Percentiles rank a stretch among this genome's conserved stretches.
Evolutionary conservation across 2,329 filamentous ascomycete genomes (phyloP).

Genomic region (Lecanosticta acicola): DNA sequence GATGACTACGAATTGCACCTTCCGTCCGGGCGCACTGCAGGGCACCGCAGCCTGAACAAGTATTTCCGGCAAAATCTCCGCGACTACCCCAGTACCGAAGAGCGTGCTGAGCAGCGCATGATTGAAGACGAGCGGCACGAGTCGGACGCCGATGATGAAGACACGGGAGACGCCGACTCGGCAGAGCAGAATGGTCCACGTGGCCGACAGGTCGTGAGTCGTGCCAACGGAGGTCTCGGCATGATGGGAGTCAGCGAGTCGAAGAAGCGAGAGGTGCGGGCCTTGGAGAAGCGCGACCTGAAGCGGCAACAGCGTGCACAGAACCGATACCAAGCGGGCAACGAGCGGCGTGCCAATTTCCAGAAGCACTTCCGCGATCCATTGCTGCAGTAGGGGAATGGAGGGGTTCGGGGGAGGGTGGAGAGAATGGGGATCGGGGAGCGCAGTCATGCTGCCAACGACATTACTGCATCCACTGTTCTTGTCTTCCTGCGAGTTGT

Average conservation of each 20-base stretch:
- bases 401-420: background rate
- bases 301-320: slow-evolving; percentile 53
- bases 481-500: no score
- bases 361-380: slow-evolving; percentile 68
- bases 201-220: slow-evolving; percentile 48
- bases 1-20: slow-evolving; percentile 93
- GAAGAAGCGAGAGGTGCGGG: slow-evolving; percentile 63
- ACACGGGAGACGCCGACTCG: slow-evolving; percentile 25
- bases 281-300: slow-evolving; percentile 63
- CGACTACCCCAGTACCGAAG: slow-evolving; percentile 72
- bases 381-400: slow-evolving; percentile 31
- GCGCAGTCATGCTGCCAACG: no score
- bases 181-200: slow-evolving; percentile 23
- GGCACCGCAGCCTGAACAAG: slow-evolving; percentile 77
- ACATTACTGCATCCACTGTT: no score
- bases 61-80: slow-evolving; percentile 93
- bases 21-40: slow-evolving; percentile 80
- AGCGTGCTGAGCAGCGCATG: slow-evolving; percentile 64
- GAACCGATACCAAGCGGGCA: slow-evolving; percentile 58
- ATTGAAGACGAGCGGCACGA: slow-evolving; percentile 44
- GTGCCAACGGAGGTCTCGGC: slow-evolving; percentile 67
- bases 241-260: slow-evolving; percentile 72
- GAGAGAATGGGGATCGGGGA: background rate
- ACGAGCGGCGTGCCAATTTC: slow-evolving; percentile 69
- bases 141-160: slow-evolving; percentile 46